phyloP scores from a whole-genome alignment of 441 rosid genomes.

The Populus hybrid region DNA sequence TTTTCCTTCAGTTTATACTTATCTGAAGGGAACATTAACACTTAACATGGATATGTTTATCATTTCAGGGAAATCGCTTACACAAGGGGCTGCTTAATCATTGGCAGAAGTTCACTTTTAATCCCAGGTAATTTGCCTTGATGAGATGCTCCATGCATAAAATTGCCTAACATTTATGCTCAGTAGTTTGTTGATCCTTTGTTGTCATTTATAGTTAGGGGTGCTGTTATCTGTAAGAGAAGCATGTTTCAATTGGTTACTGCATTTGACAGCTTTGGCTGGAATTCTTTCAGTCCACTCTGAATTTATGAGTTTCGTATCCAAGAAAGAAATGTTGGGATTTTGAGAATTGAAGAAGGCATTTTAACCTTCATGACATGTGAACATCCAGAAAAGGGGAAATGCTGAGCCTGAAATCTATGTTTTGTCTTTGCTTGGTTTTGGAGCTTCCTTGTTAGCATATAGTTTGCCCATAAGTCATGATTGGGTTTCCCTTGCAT shows the following conservation, averaged over 20 bases:
- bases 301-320: not conserved
- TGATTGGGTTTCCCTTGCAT: not conserved
- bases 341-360: not conserved
- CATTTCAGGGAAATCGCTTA: slow-evolving; percentile 77
- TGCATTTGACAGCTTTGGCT: not conserved
- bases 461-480: not conserved
- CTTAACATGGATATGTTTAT: slow-evolving; percentile 14
- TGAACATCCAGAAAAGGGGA: not conserved
- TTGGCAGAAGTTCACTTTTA: slow-evolving; percentile 96
- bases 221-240: not conserved
- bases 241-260: not conserved
- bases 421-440: not conserved
- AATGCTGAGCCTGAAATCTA: not conserved
- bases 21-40: not conserved
- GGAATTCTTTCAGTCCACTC: not conserved
- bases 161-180: not conserved
- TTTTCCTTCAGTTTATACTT: not conserved
- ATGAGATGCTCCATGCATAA: not conserved
- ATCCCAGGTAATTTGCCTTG: slow-evolving; percentile 68
- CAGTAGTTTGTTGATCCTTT: not conserved
- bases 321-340: not conserved
- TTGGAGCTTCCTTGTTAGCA: not conserved
- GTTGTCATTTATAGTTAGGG: not conserved
- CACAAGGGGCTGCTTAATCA: slow-evolving; percentile 85
- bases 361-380: not conserved